Conservation (phyloP, 805 yeast species). For the Kluyveromyces nonfermentans region DNA sequence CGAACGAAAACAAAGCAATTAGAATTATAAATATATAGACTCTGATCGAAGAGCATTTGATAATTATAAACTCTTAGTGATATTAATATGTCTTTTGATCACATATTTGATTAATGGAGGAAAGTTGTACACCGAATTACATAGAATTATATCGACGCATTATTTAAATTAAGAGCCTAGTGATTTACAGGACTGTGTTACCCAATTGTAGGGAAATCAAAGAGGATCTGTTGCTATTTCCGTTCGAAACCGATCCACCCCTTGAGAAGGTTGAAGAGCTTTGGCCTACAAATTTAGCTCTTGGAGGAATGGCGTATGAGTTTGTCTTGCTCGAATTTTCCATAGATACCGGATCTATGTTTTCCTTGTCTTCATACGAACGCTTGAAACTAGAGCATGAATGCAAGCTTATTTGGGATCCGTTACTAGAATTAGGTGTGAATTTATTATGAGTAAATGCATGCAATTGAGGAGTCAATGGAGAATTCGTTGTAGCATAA, state of each 20-base stretch:
- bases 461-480: constrained; percentile 27
- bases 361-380: constrained; percentile 18
- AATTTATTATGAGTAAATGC: constrained; percentile 18
- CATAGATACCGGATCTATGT: constrained; percentile 12
- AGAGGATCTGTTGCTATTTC: constrained; percentile 19
- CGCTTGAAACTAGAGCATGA: constrained; percentile 15
- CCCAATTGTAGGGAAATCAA: constrained; percentile 15
- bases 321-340: constrained; percentile 1
- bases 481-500: constrained; percentile 18
- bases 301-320: constrained; percentile 19
- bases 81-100: too few species aligned
- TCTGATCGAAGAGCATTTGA: neutral
- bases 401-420: constrained; percentile 22
- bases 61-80: neutral
- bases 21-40: too few species aligned
- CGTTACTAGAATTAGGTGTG: constrained; percentile 21
- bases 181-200: constrained; percentile 4
- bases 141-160: neutral
- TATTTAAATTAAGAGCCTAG: neutral
- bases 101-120: too few species aligned
- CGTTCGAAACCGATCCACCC: constrained; percentile 15
- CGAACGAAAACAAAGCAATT: neutral
- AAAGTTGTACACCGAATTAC: neutral
- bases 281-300: constrained; percentile 20
- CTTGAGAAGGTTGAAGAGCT: constrained; percentile 22